These are phyloP conservation scores for Oryza rufipogon DNA, from an alignment of 176 grass and related monocot species.

Conservation along the genomic window DNA sequence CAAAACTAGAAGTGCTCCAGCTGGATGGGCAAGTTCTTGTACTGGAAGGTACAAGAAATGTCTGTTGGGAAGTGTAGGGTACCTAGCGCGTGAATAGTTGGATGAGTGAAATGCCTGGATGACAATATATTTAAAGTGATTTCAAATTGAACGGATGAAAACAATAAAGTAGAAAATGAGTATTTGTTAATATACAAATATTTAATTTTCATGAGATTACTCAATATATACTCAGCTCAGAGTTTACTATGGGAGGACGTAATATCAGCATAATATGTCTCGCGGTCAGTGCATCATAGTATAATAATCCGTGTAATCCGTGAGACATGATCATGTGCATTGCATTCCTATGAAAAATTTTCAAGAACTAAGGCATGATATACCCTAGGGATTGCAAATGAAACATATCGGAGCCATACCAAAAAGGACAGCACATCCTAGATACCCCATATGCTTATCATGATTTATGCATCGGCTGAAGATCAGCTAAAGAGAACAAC, in stretches of 20 bases:
- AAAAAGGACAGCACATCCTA: background rate
- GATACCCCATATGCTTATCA: background rate
- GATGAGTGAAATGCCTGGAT: constrained; percentile 1
- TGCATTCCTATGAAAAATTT: background rate
- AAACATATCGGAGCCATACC: background rate
- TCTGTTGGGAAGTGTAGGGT: constrained; percentile 87
- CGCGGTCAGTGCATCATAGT: background rate
- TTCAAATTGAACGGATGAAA: background rate
- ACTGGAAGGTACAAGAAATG: constrained; percentile 86
- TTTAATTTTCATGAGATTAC: constrained; percentile 10
- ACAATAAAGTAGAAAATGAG: background rate
- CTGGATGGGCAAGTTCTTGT: constrained; percentile 82
- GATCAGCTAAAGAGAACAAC: background rate
- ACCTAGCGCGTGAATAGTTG: constrained; percentile 51
- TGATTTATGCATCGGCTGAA: background rate
- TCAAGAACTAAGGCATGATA: background rate
- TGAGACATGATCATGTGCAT: background rate
- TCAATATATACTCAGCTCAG: constrained; percentile 5
- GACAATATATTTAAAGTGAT: background rate
- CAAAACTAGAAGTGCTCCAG: constrained; percentile 85
- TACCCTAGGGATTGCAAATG: background rate
- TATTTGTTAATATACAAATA: background rate
- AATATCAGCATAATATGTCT: background rate
- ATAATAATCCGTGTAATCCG: background rate
- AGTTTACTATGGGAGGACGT: constrained; percentile 18